Percentiles rank a stretch among this genome's conserved stretches.
Evolutionary conservation across 2,329 filamentous ascomycete genomes (phyloP).

Genomic region (Chaetothyriales sp.): DNA sequence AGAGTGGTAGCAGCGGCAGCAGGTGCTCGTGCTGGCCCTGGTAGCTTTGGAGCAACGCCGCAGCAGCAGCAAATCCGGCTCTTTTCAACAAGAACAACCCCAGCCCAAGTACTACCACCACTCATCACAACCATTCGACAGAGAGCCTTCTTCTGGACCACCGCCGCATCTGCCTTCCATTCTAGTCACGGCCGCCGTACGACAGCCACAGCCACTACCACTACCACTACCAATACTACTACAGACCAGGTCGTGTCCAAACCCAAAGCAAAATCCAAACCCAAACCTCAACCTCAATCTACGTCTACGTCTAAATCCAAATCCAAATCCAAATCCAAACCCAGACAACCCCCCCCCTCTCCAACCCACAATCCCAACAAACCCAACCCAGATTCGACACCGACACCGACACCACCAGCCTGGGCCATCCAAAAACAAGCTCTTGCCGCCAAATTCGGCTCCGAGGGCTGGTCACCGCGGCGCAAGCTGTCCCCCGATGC

Average conservation of each 20-base stretch:
- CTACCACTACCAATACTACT: background rate
- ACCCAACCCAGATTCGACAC: background rate
- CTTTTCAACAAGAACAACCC: background rate
- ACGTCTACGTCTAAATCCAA: background rate
- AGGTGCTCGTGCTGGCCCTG: background rate
- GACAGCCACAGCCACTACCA: background rate
- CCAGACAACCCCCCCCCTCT: background rate
- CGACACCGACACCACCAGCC: background rate
- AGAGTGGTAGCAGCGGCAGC: too few relatives aligned
- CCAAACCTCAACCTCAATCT: background rate
- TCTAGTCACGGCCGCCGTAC: background rate
- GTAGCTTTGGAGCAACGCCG: background rate
- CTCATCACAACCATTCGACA: too few relatives aligned
- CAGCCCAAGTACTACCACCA: too few relatives aligned
- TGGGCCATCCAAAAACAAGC: constrained; percentile 69
- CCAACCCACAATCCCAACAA: background rate
- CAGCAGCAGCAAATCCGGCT: background rate
- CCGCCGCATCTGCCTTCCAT: background rate
- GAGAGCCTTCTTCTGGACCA: background rate
- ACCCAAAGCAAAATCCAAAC: background rate
- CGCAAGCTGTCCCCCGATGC: constrained; percentile 87
- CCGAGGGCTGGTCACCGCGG: constrained; percentile 60
- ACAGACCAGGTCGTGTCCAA: background rate
- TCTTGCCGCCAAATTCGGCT: constrained; percentile 61
- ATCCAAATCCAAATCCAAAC: background rate